phyloP scores from a whole-genome alignment of 345 rosid species.

The Laguncularia racemosa region DNA sequence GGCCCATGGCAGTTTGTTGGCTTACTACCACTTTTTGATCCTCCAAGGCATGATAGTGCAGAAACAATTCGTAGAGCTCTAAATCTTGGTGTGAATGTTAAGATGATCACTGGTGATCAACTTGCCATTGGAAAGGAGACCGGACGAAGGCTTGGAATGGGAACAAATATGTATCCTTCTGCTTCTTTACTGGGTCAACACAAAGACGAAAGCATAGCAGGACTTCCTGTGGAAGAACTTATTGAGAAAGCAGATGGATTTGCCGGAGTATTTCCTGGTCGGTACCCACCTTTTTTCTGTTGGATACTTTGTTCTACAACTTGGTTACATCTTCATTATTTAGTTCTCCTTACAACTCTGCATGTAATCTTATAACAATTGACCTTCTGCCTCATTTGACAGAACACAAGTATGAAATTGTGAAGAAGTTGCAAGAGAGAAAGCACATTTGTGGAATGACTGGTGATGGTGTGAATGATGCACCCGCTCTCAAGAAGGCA shows the following conservation, averaged over 20 bases:
- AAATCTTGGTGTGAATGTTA: slow-evolving; percentile 87
- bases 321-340: neutral
- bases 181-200: slow-evolving; percentile 34
- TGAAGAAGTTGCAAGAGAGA: slow-evolving; percentile 33
- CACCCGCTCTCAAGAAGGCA: slow-evolving; percentile 47
- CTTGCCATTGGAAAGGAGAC: slow-evolving; percentile 50
- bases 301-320: neutral
- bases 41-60: slow-evolving; percentile 98
- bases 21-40: slow-evolving; percentile 67
- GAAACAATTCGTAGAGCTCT: slow-evolving; percentile 91
- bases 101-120: slow-evolving; percentile 83
- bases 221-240: slow-evolving; percentile 32
- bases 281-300: neutral
- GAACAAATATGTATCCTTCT: slow-evolving; percentile 48
- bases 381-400: neutral
- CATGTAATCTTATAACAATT: no score
- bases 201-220: slow-evolving; percentile 26
- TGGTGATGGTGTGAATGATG: slow-evolving; percentile 48
- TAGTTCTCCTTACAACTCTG: neutral
- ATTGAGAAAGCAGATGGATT: slow-evolving; percentile 47
- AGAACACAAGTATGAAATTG: slow-evolving; percentile 51
- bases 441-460: slow-evolving; percentile 48
- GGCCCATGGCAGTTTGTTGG: slow-evolving; percentile 79
- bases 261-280: slow-evolving; percentile 50
- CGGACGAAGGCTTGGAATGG: slow-evolving; percentile 46